A percentile compares a stretch with the other conserved stretches of the same genome.
These are phyloP conservation scores for Calycina herbarum DNA, from an alignment of 2,329 filamentous ascomycete species.

Conservation along the genomic window DNA sequence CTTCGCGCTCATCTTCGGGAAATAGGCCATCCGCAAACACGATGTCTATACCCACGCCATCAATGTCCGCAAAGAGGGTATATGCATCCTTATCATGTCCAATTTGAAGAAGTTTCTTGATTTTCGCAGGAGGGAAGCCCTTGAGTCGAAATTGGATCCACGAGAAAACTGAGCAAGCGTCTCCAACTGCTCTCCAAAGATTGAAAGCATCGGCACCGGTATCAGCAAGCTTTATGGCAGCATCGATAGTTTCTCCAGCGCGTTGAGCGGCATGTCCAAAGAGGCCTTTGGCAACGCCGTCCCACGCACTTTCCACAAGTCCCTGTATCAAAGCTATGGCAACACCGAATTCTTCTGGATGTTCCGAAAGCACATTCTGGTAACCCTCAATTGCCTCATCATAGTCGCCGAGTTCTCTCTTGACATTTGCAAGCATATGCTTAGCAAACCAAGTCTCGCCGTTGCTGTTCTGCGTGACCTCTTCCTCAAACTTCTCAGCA, in stretches of 20 bases:
- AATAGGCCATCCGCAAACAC: slow-evolving; percentile 38
- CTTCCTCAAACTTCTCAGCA: slow-evolving; percentile 72
- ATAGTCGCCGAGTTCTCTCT: slow-evolving; percentile 86
- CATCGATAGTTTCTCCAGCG: slow-evolving; percentile 66
- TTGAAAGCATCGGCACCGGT: slow-evolving; percentile 77
- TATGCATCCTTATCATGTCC: slow-evolving; percentile 55
- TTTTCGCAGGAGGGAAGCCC: slow-evolving; percentile 59
- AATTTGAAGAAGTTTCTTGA: slow-evolving; percentile 58
- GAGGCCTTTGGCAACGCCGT: slow-evolving; percentile 76
- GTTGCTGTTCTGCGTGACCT: slow-evolving; percentile 51
- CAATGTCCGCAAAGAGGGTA: slow-evolving; percentile 65
- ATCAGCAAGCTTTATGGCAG: slow-evolving; percentile 62
- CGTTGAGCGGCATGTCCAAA: slow-evolving; percentile 80
- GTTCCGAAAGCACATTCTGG: slow-evolving; percentile 65
- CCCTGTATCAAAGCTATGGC: slow-evolving; percentile 86
- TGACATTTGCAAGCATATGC: slow-evolving; percentile 95
- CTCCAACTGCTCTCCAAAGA: slow-evolving; percentile 89
- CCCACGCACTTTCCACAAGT: slow-evolving; percentile 76
- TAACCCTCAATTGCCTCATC: slow-evolving; percentile 81
- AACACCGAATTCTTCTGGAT: slow-evolving; percentile 79
- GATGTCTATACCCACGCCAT: slow-evolving; percentile 55
- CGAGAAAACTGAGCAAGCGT: slow-evolving; percentile 83
- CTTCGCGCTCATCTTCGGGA: slow-evolving; percentile 35
- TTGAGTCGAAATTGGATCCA: slow-evolving; percentile 68
- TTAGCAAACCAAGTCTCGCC: slow-evolving; percentile 91